phyloP scores from a whole-genome alignment of 768 basidiomycete genomes.

The Myochromella boudieri region DNA sequence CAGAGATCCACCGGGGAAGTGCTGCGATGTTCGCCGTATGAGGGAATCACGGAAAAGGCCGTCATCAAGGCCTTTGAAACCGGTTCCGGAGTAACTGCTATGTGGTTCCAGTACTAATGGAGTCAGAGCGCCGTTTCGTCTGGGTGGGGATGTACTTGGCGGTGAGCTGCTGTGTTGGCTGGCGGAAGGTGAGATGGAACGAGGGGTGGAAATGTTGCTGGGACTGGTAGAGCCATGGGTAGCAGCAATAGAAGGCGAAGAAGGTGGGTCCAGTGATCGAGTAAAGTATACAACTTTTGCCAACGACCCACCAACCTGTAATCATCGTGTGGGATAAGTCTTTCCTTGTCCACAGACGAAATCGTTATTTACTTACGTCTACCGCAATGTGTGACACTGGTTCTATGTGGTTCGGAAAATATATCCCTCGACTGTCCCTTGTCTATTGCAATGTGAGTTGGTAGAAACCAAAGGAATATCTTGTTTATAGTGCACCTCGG shows the following conservation, averaged over 20 bases:
- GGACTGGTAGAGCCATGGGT: conserved; percentile 55
- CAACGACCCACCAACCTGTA: conserved; percentile 92
- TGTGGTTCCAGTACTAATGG: conserved; percentile 70
- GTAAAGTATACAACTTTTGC: conserved; percentile 99
- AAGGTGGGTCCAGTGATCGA: conserved; percentile 83
- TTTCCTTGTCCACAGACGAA: conserved; percentile 10
- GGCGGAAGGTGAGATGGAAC: conserved; percentile 42
- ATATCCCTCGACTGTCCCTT: conserved; percentile 93
- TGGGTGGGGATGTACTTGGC: conserved; percentile 33
- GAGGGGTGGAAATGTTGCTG: conserved; percentile 44
- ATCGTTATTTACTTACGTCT: conserved; percentile 65
- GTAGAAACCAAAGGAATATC: conserved; percentile 8
- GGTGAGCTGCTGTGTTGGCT: conserved; percentile 28
- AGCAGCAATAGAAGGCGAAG: conserved; percentile 68
- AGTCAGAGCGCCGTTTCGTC: conserved; percentile 75
- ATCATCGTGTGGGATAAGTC: conserved; percentile 10
- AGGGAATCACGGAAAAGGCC: conserved; percentile 60
- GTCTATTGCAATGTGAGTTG: conserved; percentile 48
- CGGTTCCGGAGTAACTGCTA: conserved; percentile 27
- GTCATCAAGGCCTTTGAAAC: conserved; percentile 37
- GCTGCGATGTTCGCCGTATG: conserved; percentile 69
- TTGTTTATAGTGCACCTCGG: conserved; percentile 69
- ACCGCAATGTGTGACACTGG: conserved; percentile 97
- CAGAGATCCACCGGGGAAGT: conserved; percentile 94
- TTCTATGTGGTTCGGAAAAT: conserved; percentile 96